Percentiles rank a stretch among this genome's conserved stretches.
Evolutionary conservation across 768 basidiomycete species (phyloP).

Genomic region (Candolleomyces eurysporus): DNA sequence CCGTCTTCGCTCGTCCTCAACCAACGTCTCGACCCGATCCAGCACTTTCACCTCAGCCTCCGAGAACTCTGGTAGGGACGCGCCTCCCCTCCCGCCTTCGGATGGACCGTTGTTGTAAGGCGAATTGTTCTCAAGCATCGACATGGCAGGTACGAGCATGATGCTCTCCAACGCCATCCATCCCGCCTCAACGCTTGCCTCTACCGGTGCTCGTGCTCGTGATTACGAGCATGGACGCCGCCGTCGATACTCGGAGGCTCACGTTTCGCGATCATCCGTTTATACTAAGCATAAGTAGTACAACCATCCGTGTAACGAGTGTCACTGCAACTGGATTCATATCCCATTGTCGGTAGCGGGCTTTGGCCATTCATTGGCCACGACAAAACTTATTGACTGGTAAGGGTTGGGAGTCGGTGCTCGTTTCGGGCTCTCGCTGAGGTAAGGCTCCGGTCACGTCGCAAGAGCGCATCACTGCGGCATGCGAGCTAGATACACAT

Average conservation of each 20-base stretch:
- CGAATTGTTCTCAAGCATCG: constrained; percentile 77
- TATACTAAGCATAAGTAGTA: no score
- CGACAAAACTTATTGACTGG: no score
- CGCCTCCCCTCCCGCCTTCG: constrained; percentile 66
- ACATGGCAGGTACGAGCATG: constrained; percentile 58
- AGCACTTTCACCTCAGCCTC: constrained; percentile 51
- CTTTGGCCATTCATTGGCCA: no score
- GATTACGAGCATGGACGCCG: constrained; percentile 68
- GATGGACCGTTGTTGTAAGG: constrained; percentile 69
- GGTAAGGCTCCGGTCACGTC: no score
- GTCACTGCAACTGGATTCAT: no score
- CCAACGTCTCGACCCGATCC: constrained; percentile 53
- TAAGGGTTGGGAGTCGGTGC: no score
- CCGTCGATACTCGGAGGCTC: constrained; percentile 63
- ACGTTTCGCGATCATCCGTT: constrained; percentile 62
- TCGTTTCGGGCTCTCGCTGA: no score
- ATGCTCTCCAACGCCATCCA: constrained; percentile 49
- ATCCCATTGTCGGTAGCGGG: no score
- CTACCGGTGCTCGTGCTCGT: constrained; percentile 47
- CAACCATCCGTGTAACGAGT: no score
- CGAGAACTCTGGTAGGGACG: constrained; percentile 60
- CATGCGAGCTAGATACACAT: no score
- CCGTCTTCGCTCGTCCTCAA: constrained; percentile 62
- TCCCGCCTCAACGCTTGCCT: constrained; percentile 41
- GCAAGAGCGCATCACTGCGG: no score